Base-by-base conservation (phyloP, 2,329 filamentous ascomycete genomes). In the Aspergillus sp. region DNA sequence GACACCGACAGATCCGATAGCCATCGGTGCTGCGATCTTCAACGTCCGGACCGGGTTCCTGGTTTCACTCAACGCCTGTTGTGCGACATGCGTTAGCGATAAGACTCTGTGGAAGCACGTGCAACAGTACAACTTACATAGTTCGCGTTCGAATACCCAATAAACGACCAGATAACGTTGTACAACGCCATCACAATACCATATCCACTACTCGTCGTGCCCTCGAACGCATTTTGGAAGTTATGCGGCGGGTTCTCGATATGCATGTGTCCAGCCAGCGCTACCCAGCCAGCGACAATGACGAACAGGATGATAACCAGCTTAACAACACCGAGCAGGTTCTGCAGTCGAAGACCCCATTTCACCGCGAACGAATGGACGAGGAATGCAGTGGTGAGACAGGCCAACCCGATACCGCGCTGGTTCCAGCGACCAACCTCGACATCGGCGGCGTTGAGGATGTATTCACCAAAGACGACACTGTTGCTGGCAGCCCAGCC, bases 81-180 rank as follows among this genome's bases (percentile, higher is more conserved):
- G 39, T 35, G n/a, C 33, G n/a, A 37, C 25, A 30, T 7, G 38
- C 5, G 35, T 60, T 51, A 66, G 52, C 62, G n/a, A 2, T 39
- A 23, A 22, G n/a, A 44, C 10, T 17, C 17, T 17, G 35, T 10
- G 19, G 33, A 19, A 33, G 39, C 39, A 41, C 20, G 15, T 13
- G 15, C 23, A 25, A 10, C 12, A 17, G 41, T 22, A 17, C 30
- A 15, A 58, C 73, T 62, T 52, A 77, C 74, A 61, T 83, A 83
- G 66, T 84, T 84, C 1, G 80, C 78, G 58, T 84, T 84, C 5
- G 75, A 72, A 54, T 78, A 84, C 2, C 81, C 81, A 3, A 74
- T 69, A 46, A 82, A 84, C 0, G 79, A 79, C 60, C 81, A 83
- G 25, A 80, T 75, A 47, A 84, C 80, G 49, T 77, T 82, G 51